Percentiles rank a stretch among this genome's conserved stretches.
These are phyloP conservation scores for Aspergillus campestris DNA, from an alignment of 495 filamentous ascomycete species.

Conservation along the genomic window DNA sequence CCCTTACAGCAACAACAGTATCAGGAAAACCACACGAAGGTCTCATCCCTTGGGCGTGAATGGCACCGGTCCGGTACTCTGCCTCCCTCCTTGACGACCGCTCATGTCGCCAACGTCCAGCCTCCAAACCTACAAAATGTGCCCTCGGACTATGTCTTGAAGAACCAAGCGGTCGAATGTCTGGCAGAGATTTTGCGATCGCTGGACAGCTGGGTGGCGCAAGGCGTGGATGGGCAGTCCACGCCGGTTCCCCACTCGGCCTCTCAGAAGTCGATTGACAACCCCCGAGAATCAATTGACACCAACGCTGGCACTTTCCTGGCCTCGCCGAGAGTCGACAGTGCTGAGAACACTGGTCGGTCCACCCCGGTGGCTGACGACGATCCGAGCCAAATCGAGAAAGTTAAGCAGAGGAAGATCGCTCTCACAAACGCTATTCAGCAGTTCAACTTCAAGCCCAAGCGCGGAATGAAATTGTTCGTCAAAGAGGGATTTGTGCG, in stretches of 20 bases:
- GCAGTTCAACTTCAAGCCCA: conserved; percentile 97
- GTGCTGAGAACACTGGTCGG: conserved; percentile 51
- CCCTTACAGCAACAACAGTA: conserved; percentile 74
- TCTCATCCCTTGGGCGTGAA: conserved; percentile 47
- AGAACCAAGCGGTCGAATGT: conserved; percentile 78
- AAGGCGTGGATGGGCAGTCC: conserved; percentile 57
- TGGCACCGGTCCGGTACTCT: conserved; percentile 81
- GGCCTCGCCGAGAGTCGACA: conserved; percentile 40
- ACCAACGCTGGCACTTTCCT: conserved; percentile 43
- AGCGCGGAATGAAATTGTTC: conserved; percentile 79
- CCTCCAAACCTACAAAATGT: conserved; percentile 48
- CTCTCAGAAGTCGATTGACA: conserved; percentile 58
- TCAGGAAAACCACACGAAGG: conserved; percentile 64
- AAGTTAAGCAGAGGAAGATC: conserved; percentile 87
- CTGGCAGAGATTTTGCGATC: conserved; percentile 83
- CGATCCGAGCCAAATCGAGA: conserved; percentile 85
- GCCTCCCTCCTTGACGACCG: conserved; percentile 75
- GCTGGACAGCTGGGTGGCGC: conserved; percentile 85
- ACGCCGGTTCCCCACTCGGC: conserved; percentile 41
- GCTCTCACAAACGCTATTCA: conserved; percentile 79
- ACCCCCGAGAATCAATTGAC: conserved; percentile 75
- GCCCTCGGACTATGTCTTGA: conserved; percentile 79
- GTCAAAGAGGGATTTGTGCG: conserved; percentile 79
- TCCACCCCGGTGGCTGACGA: conserved; percentile 76
- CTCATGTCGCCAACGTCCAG: conserved; percentile 48